phyloP scores from a whole-genome alignment of 345 rosid genomes.

The Lumnitzera racemosa region DNA sequence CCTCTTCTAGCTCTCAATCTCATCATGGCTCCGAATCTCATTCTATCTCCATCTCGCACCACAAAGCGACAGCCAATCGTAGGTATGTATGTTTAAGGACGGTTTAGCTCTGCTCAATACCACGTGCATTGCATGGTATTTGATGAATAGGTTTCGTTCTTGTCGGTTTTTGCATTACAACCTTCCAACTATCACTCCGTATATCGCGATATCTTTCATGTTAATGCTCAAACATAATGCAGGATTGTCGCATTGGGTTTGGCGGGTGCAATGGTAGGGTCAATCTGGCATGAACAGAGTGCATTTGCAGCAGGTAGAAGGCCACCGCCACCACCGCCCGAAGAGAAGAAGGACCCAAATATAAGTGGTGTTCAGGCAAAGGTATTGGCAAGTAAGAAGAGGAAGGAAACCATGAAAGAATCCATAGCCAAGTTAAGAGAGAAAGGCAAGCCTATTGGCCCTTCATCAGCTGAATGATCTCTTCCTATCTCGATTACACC shows the following conservation, averaged over 20 bases:
- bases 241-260: slow-evolving; percentile 40
- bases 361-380: slow-evolving; percentile 77
- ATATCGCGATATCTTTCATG: not conserved
- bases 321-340: slow-evolving; percentile 52
- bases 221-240: slow-evolving; percentile 3
- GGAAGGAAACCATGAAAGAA: slow-evolving; percentile 43
- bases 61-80: no score
- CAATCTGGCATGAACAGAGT: slow-evolving; percentile 23
- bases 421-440: slow-evolving; percentile 44
- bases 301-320: slow-evolving; percentile 57
- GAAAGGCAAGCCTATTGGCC: slow-evolving; percentile 39
- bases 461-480: not conserved
- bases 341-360: slow-evolving; percentile 66
- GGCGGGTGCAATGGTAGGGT: slow-evolving; percentile 35
- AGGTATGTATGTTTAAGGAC: no score
- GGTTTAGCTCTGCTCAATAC: no score
- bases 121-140: no score
- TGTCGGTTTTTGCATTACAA: no score
- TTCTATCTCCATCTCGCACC: no score
- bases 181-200: no score
- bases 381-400: slow-evolving; percentile 72
- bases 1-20: no score
- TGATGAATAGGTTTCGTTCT: no score
- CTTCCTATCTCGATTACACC: not conserved
- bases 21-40: no score